Evolutionary conservation across 1,139 yeast species (phyloP), one percentile per base, ranked within the genome.

Genomic region (Meyerozyma sp.): DNA sequence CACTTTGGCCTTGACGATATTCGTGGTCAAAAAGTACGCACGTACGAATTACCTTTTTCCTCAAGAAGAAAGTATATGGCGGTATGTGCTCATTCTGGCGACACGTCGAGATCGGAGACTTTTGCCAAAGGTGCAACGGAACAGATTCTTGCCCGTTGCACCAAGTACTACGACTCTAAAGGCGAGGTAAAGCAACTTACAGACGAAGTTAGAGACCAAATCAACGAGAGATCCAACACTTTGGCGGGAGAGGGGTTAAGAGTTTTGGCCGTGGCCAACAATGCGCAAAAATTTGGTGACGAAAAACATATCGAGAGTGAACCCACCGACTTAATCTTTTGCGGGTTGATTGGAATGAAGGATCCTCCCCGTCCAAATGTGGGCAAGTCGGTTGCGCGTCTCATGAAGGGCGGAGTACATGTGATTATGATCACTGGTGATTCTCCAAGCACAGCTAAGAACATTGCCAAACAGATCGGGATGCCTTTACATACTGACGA

Each of bases 401-500:
- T 93, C 48, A 75, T 89, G 74, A 82, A 82, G 57, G 96, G 97
- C 49, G 96, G 98, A 42, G 98, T 93, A 36, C 95, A 89, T 59
- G 90, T 93, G 13, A 86, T 93, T 42, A 93, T 93, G 98, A 91
- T 93, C 53, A 93, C 98, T 16, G 98, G 98, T 53, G 98, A 93
- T 63, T 79, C 91, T 39, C 96, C 91, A 52, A 81, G 85, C 9
- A 93, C 98, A n/a, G 98, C 98, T 3, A 67, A 77, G 14, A 84
- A 88, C 50, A 90, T 94, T 61, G 98, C 97, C 4, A 79, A 77
- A 49, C 94, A 89, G 63, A 89, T 90, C 55, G 98, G 98, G 27
- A 89, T 93, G 75, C 95, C 96, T 2, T 72, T 88, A 39, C 68
- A 77, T 25, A 81, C 80, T 46, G 75, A 76, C 25, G 77, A 79